Evolutionary conservation across 2,329 filamentous ascomycete genomes (phyloP), one percentile per base, ranked within the genome.

Genomic region (Botrytis deweyae): DNA sequence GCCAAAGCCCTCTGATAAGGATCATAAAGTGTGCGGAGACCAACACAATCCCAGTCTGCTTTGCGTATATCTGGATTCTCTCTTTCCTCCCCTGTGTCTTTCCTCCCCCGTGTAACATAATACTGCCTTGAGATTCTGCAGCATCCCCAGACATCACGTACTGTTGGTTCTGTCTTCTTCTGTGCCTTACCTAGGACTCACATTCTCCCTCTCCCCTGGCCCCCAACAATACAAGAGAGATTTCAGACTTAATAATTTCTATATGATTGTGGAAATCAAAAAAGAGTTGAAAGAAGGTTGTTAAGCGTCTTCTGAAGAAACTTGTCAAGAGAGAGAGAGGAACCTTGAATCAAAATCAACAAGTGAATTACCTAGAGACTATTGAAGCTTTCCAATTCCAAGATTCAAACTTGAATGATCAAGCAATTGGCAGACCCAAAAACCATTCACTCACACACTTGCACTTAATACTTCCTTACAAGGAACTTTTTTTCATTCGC

Each of bases 401-500:
- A 29, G 29, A 29, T 29, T 29, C 1, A 38, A 20, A 42, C n/a
- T 20, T 4, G 61, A 20, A 42, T 29, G 61, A 49, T 20, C 42
- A 18, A 52, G 44, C 29, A 25, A 49, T 20, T 67, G n/a, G 20
- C 12, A 25, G n/a, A 29, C 29, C n/a, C 46, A 22, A 12, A 16
- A 40, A 1, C 29, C 38, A 61, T 70, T 33, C 29, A 29, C 52
- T 55, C 3, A 55, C 52, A 55, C 52, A 55, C 25, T n/a, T 55
- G 25, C n/a, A 55, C 52, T n/a, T 52, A 14, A n/a, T 52, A n/a
- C 52, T n/a, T n/a, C 52, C 25, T 36, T 36, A n/a, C 40, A 25
- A 70, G 44, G 38, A 61, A 62, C n/a, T 67, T 72, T 67, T 67
- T 55, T 55, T 72, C 18, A 59, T 72, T 72, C 71, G 71, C 71